Conservation (phyloP, 768 basidiomycete genomes). For the Vararia minispora region DNA sequence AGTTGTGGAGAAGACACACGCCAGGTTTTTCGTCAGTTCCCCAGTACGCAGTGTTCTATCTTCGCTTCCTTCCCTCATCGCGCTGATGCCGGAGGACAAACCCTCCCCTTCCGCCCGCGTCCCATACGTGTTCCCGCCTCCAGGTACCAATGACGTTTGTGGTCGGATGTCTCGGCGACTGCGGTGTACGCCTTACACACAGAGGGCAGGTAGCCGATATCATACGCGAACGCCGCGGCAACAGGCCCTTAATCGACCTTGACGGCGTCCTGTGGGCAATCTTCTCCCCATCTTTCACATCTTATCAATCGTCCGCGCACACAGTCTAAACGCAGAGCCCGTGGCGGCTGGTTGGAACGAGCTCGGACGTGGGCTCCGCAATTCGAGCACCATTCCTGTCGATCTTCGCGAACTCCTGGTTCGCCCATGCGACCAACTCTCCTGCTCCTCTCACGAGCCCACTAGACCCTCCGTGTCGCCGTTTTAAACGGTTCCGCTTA, state of each 20-base stretch:
- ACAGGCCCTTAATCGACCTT: background rate
- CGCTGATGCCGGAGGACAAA: constrained; percentile 1
- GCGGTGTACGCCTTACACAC: background rate
- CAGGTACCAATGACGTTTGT: background rate
- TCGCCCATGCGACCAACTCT: too few species aligned
- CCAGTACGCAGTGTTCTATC: too few species aligned
- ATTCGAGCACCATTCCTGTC: background rate
- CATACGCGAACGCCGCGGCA: background rate
- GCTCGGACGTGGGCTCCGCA: background rate
- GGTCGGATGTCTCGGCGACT: background rate
- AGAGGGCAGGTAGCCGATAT: background rate
- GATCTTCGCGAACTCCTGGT: background rate
- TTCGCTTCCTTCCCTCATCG: too few species aligned
- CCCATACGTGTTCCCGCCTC: background rate
- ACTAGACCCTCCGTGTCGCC: background rate
- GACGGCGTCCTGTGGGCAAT: background rate
- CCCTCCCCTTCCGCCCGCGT: background rate
- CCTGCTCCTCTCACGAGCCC: too few species aligned
- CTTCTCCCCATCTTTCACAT: background rate
- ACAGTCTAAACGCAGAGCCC: background rate
- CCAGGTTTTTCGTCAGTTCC: too few species aligned
- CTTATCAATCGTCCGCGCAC: background rate
- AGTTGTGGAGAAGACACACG: too few species aligned
- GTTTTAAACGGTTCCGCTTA: background rate
- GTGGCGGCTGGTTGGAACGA: background rate